Percentiles rank a stretch among this genome's conserved stretches.
Evolutionary conservation across 2,329 filamentous ascomycete species (phyloP).

Genomic region (Fusarium succisae): DNA sequence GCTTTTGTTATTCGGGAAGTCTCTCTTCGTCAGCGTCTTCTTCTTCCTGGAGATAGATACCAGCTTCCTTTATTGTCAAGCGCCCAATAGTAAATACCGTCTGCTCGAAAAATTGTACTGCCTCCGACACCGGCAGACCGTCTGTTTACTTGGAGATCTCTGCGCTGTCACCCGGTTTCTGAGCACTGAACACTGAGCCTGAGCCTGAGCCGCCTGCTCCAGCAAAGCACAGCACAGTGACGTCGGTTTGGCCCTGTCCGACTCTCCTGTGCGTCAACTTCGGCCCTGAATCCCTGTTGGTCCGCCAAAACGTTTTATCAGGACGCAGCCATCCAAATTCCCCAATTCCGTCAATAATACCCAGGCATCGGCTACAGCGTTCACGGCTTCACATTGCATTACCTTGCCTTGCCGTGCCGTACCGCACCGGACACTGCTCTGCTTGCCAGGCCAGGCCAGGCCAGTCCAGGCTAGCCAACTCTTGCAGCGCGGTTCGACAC

Average conservation of each 20-base stretch:
- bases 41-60: background rate
- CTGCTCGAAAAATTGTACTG: background rate
- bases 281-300: constrained; percentile 19
- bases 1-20: background rate
- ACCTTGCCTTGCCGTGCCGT: background rate
- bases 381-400: constrained; percentile 1
- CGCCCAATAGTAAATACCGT: background rate
- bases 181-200: constrained; percentile 13
- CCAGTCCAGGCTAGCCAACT: background rate
- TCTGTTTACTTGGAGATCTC: constrained; percentile 21
- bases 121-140: constrained; percentile 25
- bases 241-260: constrained; percentile 22
- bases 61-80: background rate
- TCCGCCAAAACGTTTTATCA: constrained; percentile 8
- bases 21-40: background rate
- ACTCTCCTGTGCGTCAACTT: constrained; percentile 25
- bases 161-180: constrained; percentile 24
- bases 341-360: constrained; percentile 4
- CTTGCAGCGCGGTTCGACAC: constrained; percentile 12
- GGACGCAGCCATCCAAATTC: constrained; percentile 4
- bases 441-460: background rate
- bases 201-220: constrained; percentile 18
- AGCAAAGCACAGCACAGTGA: constrained; percentile 13
- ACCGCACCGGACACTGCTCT: background rate
- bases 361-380: constrained; percentile 13